Conservation (phyloP, 805 yeast genomes). For the Yarrowia osloensis region DNA sequence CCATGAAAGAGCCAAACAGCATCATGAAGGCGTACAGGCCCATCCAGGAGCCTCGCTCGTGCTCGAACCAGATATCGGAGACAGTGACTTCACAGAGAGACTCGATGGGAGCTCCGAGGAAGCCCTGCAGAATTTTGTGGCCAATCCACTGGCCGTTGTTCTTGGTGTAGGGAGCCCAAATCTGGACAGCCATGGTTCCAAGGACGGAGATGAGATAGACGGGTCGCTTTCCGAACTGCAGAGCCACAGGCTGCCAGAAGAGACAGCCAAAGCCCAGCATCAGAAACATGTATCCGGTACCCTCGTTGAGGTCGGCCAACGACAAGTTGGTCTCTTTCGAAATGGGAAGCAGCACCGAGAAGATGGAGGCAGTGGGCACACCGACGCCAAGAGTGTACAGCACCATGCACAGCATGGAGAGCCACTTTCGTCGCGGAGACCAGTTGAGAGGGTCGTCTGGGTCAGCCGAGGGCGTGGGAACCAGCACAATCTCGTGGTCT, state of each 20-base stretch:
- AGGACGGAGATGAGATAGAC: slow-evolving; percentile 47
- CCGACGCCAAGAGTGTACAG: slow-evolving; percentile 51
- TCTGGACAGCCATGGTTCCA: slow-evolving; percentile 46
- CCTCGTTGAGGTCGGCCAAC: slow-evolving; percentile 48
- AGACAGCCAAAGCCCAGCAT: slow-evolving; percentile 56
- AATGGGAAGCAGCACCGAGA: slow-evolving; percentile 48
- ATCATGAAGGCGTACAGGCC: slow-evolving; percentile 75
- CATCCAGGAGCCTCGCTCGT: slow-evolving; percentile 71
- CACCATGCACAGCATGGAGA: slow-evolving; percentile 46
- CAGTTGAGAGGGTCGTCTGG: slow-evolving; percentile 74
- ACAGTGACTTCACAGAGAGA: slow-evolving; percentile 65
- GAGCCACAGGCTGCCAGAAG: slow-evolving; percentile 54
- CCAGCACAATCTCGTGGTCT: slow-evolving; percentile 47
- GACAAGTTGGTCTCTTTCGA: slow-evolving; percentile 45
- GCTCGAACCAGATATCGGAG: slow-evolving; percentile 74
- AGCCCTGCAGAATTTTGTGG: slow-evolving; percentile 47
- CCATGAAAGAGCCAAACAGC: slow-evolving; percentile 24
- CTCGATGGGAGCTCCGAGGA: slow-evolving; percentile 77
- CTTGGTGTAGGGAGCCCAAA: slow-evolving; percentile 49
- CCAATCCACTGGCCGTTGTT: slow-evolving; percentile 47
- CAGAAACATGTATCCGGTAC: slow-evolving; percentile 54
- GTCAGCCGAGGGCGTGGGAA: slow-evolving; percentile 67
- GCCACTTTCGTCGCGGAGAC: slow-evolving; percentile 52
- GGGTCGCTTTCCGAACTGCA: slow-evolving; percentile 53
- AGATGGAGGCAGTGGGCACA: slow-evolving; percentile 52